A percentile compares a stretch with the other conserved stretches of the same genome.
phyloP scores from a whole-genome alignment of 495 filamentous ascomycete species.

The Peziza echinospora region DNA sequence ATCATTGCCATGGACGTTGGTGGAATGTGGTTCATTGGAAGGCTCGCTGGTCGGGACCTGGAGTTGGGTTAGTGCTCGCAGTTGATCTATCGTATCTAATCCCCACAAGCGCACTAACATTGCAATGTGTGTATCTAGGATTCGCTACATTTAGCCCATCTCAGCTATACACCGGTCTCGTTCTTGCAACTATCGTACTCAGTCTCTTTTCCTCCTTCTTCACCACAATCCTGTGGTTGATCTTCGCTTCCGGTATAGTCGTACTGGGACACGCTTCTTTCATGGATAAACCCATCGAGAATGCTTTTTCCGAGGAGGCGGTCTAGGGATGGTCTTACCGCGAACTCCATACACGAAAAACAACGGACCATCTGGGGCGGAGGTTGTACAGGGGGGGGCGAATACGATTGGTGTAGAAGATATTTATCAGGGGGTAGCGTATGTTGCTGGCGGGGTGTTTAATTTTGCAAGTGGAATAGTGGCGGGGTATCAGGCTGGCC shows the following conservation, averaged over 20 bases:
- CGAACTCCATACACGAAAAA: slow-evolving; percentile 19
- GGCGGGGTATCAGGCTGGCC: too few species aligned
- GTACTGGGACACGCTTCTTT: slow-evolving; percentile 88
- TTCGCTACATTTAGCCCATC: slow-evolving; percentile 64
- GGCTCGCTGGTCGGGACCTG: slow-evolving; percentile 66
- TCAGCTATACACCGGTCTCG: slow-evolving; percentile 78
- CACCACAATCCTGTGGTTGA: slow-evolving; percentile 69
- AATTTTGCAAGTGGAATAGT: too few species aligned
- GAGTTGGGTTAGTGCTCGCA: slow-evolving; percentile 37
- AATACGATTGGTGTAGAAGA: too few species aligned
- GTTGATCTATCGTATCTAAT: too few species aligned
- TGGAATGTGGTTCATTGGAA: slow-evolving; percentile 77
- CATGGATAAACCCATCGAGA: slow-evolving; percentile 98
- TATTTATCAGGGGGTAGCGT: too few species aligned
- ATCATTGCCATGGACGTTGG: slow-evolving; percentile 68
- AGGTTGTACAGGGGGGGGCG: neutral
- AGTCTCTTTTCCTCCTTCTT: slow-evolving; percentile 66
- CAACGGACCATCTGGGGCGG: slow-evolving; percentile 16
- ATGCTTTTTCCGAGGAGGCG: slow-evolving; percentile 99
- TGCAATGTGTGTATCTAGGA: slow-evolving; percentile 9
- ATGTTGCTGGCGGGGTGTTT: too few species aligned
- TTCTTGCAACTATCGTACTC: slow-evolving; percentile 61
- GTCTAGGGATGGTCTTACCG: slow-evolving; percentile 45
- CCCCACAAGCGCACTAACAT: too few species aligned
- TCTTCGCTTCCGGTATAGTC: slow-evolving; percentile 75